Evolutionary conservation across 2,329 filamentous ascomycete species (phyloP).

Genomic region (Aspergillus sp.): DNA sequence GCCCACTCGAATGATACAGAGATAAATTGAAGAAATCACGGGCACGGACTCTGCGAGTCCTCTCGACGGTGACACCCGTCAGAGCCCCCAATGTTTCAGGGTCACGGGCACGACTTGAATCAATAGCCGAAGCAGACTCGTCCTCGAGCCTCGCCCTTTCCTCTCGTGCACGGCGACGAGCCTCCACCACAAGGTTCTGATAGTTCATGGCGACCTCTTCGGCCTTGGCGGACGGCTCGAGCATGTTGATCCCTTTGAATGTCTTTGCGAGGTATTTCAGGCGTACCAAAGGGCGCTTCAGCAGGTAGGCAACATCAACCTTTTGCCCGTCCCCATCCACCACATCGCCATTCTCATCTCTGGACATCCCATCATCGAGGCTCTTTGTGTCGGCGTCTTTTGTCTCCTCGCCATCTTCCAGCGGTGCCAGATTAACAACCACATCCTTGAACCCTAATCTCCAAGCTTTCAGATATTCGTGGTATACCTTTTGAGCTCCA

Average conservation of each 20-base stretch:
- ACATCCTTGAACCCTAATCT: slow-evolving; percentile 91
- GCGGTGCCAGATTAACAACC: slow-evolving; percentile 85
- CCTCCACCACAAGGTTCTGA: slow-evolving; percentile 71
- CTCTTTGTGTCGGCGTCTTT: slow-evolving; percentile 47
- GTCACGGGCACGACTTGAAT: slow-evolving; percentile 77
- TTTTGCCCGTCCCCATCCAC: slow-evolving; percentile 77
- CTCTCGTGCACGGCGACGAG: slow-evolving; percentile 71
- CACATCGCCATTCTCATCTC: slow-evolving; percentile 61
- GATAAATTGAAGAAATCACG: slow-evolving; percentile 88
- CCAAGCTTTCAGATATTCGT: slow-evolving; percentile 85
- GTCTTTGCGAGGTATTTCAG: slow-evolving; percentile 85
- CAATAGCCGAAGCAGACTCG: slow-evolving; percentile 80
- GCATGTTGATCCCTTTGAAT: slow-evolving; percentile 61
- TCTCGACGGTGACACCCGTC: slow-evolving; percentile 69
- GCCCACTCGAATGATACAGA: slow-evolving; percentile 82
- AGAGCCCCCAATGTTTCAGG: slow-evolving; percentile 72
- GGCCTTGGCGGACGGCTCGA: slow-evolving; percentile 51
- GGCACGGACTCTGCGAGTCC: slow-evolving; percentile 78
- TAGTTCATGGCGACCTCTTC: slow-evolving; percentile 63
- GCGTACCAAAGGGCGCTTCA: slow-evolving; percentile 84
- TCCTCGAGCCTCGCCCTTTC: slow-evolving; percentile 75
- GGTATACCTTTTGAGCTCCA: slow-evolving; percentile 73
- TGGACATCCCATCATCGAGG: slow-evolving; percentile 55
- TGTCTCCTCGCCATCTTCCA: slow-evolving; percentile 60
- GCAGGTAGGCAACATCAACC: slow-evolving; percentile 88